Evolutionary conservation across 768 basidiomycete species (phyloP).

Genomic region (Suillus luteus): DNA sequence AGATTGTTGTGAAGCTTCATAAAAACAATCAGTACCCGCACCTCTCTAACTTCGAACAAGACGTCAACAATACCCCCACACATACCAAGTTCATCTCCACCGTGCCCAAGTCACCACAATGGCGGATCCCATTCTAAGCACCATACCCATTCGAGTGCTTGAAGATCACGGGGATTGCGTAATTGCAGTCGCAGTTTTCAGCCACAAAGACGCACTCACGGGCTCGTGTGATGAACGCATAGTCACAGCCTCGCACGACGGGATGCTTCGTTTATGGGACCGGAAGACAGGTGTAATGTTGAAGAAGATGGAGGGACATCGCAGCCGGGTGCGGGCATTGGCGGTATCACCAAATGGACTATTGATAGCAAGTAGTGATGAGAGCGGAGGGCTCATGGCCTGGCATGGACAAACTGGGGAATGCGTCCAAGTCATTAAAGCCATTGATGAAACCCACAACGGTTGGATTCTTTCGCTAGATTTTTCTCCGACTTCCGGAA

Average conservation of each 20-base stretch:
- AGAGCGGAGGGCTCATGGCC: neutral
- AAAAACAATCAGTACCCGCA: too few relatives aligned
- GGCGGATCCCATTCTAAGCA: neutral
- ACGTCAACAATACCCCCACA: neutral
- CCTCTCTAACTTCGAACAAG: too few relatives aligned
- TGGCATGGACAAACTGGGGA: neutral
- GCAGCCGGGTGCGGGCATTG: neutral
- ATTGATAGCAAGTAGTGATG: neutral
- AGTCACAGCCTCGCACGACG: neutral
- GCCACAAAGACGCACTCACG: too few relatives aligned
- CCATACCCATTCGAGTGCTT: neutral
- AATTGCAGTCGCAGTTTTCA: neutral
- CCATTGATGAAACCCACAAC: neutral
- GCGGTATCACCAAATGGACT: neutral
- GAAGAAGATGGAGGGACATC: neutral
- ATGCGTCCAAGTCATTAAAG: neutral
- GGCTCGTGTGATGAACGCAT: too few relatives aligned
- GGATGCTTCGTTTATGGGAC: neutral
- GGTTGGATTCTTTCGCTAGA: neutral
- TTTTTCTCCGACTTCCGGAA: neutral
- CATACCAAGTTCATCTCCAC: neutral
- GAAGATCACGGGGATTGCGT: neutral
- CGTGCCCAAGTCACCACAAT: neutral
- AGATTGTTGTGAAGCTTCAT: too few relatives aligned
- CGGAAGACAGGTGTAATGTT: neutral